Percentiles rank a stretch among this genome's conserved stretches.
These are phyloP conservation scores for Aspergillus ochraceoroseus DNA, from an alignment of 2,329 filamentous ascomycete species.

Conservation along the genomic window DNA sequence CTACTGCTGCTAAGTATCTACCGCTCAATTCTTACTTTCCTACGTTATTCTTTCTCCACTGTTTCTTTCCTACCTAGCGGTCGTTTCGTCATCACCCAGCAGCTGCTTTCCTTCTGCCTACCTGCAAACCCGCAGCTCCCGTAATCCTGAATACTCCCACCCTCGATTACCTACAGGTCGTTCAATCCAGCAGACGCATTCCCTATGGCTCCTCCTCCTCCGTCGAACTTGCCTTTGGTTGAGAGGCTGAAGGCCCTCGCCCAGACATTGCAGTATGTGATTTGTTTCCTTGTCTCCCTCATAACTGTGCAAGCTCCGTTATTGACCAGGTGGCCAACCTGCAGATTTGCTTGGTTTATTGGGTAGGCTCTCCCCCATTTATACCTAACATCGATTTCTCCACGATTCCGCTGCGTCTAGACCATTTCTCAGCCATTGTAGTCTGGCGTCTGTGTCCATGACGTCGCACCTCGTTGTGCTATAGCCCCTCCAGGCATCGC, in stretches of 20 bases:
- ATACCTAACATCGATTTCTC: neutral
- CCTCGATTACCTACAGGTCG: slow-evolving; percentile 1
- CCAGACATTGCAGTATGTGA: slow-evolving; percentile 84
- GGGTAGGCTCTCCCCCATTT: slow-evolving; percentile 57
- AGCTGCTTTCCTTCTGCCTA: slow-evolving; percentile 1
- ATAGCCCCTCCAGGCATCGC: no score
- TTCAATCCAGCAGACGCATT: slow-evolving; percentile 1
- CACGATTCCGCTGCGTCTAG: neutral
- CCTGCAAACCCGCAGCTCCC: slow-evolving; percentile 4
- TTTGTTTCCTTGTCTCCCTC: slow-evolving; percentile 30
- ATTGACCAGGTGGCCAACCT: slow-evolving; percentile 34
- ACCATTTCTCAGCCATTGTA: neutral
- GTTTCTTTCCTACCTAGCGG: slow-evolving; percentile 2
- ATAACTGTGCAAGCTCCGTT: slow-evolving; percentile 14
- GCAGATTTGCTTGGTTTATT: slow-evolving; percentile 65
- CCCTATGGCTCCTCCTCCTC: slow-evolving; percentile 68
- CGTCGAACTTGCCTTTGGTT: slow-evolving; percentile 62
- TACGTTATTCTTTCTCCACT: slow-evolving; percentile 7
- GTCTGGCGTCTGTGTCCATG: neutral
- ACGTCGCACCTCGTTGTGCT: no score
- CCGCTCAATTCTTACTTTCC: slow-evolving; percentile 18
- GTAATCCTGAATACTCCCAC: slow-evolving; percentile 5
- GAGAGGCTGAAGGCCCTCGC: slow-evolving; percentile 73
- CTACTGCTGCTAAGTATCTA: slow-evolving; percentile 1
- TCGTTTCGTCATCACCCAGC: slow-evolving; percentile 4